Evolutionary conservation across 495 filamentous ascomycete species (phyloP), one percentile per base, ranked within the genome.

Genomic region (Penicillium daleae): DNA sequence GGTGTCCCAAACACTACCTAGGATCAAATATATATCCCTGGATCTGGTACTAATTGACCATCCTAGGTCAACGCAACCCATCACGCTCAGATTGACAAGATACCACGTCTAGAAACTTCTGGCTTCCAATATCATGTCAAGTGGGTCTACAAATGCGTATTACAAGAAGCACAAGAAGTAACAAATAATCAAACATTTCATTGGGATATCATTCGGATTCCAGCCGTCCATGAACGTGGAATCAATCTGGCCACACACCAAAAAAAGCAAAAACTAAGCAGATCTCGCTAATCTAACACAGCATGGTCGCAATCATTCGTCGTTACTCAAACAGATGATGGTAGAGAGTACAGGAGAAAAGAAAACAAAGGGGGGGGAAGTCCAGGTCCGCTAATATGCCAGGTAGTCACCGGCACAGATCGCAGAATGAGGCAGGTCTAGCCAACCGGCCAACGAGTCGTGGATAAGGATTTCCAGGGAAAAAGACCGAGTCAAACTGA

Each of bases 221-320:
- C 46, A 59, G 52, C 44, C 60, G 58, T 66, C 37, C 44, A 60
- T 52, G 53, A 56, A 71, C 52, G 69, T 66, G 48, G 65, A 68
- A 69, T 29, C 56, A 61, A 63, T 48, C 51, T 63, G 44, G 54
- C 56, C 59, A 67, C 44, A 60, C 48, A 61, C 60, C n/a, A 60
- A 59, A 50, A 65, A 39, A 63, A 49, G 40, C 58, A 31, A 65
- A 48, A 57, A 48, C 50, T 44, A 61, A 58, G 42, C 58, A 71
- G 60, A 69, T 65, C 64, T 58, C 66, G 62, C 66, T 69, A 66
- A 58, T 56, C 56, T 26, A 65, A 70, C 59, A 71, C 33, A 66
- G 54, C 56, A 64, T 65, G 53, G 59, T 35, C 50, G 52, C 46
- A 60, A 58, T 72, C 70, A 68, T 64, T 68, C 52, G 60, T 72